Percentiles rank a stretch among this genome's conserved stretches.
Evolutionary conservation across 1,284 basidiomycete genomes (phyloP).

Genomic region (Fomitopsis betulina): DNA sequence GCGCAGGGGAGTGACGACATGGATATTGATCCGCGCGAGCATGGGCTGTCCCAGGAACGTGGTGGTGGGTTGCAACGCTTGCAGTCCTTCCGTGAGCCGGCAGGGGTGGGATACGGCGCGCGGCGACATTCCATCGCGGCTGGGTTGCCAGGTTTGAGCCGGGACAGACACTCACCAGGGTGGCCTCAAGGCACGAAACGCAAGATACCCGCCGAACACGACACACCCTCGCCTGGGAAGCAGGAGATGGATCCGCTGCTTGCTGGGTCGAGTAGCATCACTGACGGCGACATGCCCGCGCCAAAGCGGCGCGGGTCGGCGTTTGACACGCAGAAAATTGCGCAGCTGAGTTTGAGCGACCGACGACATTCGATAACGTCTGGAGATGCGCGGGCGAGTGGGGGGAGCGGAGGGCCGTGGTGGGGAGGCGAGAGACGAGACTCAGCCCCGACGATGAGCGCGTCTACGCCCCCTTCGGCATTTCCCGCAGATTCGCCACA

Average conservation of each 20-base stretch:
- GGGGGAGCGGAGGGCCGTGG: conserved; percentile 37
- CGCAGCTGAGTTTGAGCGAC: conserved; percentile 68
- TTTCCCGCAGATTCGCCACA: conserved; percentile 64
- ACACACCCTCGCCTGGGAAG: conserved; percentile 40
- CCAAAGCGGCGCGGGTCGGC: conserved; percentile 77
- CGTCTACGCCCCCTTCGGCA: conserved; percentile 49
- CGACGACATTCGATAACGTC: conserved; percentile 51
- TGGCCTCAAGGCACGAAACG: conserved; percentile 65
- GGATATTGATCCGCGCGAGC: conserved; percentile 37
- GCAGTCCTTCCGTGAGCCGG: conserved; percentile 25
- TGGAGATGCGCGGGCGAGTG: conserved; percentile 48
- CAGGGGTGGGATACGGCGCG: conserved; percentile 58
- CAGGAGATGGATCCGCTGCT: conserved; percentile 65
- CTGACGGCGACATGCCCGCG: conserved; percentile 56
- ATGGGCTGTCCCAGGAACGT: conserved; percentile 14
- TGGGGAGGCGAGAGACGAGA: conserved; percentile 68
- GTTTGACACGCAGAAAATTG: conserved; percentile 68
- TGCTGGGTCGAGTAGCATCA: conserved; percentile 54
- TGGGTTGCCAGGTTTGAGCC: conserved; percentile 13
- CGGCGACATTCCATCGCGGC: conserved; percentile 38
- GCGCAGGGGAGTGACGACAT: conserved; percentile 37
- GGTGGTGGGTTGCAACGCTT: conserved; percentile 14
- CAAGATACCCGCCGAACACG: conserved; percentile 72
- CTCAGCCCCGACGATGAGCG: conserved; percentile 49
- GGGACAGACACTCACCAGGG: conserved; percentile 24